Evolutionary conservation across 2,329 filamentous ascomycete genomes (phyloP).

Genomic region (Scedosporium boydii): DNA sequence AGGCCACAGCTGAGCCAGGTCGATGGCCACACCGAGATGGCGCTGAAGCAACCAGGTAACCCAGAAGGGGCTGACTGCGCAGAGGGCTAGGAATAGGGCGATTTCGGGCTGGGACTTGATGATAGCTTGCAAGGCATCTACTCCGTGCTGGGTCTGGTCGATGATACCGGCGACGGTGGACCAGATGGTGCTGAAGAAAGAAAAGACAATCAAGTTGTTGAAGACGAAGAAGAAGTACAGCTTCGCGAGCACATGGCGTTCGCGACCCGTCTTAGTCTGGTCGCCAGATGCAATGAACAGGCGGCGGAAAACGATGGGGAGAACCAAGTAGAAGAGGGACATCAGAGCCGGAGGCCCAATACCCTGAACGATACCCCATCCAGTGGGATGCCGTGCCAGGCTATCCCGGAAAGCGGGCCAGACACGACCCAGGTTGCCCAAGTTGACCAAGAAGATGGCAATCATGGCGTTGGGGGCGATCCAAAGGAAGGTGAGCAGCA

Average conservation of each 20-base stretch:
- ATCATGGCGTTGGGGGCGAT: constrained; percentile 90
- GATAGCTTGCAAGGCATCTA: constrained; percentile 61
- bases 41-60: constrained; percentile 87
- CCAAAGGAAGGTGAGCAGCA: constrained; percentile 73
- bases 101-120: constrained; percentile 51
- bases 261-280: constrained; percentile 81
- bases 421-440: constrained; percentile 68
- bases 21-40: constrained; percentile 85
- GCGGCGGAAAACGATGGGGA: constrained; percentile 86
- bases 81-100: constrained; percentile 64
- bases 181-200: constrained; percentile 79
- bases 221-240: constrained; percentile 95
- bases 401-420: constrained; percentile 67
- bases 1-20: constrained; percentile 81
- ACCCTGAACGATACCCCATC: constrained; percentile 89
- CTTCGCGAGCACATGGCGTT: constrained; percentile 82
- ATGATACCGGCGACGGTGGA: constrained; percentile 60
- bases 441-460: constrained; percentile 82
- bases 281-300: constrained; percentile 78
- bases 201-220: constrained; percentile 94
- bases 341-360: constrained; percentile 79
- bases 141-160: constrained; percentile 41
- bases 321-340: constrained; percentile 74
- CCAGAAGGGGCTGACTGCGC: constrained; percentile 82
- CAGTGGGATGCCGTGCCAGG: constrained; percentile 50